phyloP scores from a whole-genome alignment of 495 filamentous ascomycete species.

The Aspergillus bridgeri region DNA sequence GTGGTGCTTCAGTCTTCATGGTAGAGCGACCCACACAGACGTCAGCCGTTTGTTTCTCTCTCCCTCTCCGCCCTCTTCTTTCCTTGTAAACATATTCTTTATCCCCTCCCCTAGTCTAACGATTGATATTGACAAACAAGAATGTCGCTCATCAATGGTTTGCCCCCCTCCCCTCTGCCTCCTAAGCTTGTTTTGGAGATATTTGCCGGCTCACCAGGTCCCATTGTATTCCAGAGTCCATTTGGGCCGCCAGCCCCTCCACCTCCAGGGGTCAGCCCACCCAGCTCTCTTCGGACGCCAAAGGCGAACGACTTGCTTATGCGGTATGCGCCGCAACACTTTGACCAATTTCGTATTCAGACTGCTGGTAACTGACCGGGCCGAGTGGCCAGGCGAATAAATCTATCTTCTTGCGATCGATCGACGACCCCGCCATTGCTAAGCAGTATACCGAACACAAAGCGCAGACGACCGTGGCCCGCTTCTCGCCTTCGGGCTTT shows the following conservation, averaged over 20 bases:
- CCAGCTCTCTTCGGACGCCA: conserved; percentile 81
- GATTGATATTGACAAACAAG: neutral
- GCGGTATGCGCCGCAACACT: conserved; percentile 58
- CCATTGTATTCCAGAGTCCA: conserved; percentile 50
- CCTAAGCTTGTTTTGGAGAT: no score
- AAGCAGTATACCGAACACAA: conserved; percentile 93
- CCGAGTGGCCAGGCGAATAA: conserved; percentile 73
- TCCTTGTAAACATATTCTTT: no score
- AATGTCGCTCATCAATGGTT: conserved; percentile 50
- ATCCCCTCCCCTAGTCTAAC: neutral
- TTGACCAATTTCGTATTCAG: neutral
- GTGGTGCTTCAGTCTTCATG: no score
- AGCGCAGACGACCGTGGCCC: conserved; percentile 80
- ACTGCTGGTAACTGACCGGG: conserved; percentile 9
- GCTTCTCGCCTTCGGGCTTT: conserved; percentile 91
- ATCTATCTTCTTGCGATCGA: conserved; percentile 89
- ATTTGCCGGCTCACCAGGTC: no score
- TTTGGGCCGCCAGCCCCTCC: conserved; percentile 73
- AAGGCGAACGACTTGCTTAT: conserved; percentile 91
- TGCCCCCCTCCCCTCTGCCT: neutral
- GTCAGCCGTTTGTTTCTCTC: neutral
- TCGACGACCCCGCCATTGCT: conserved; percentile 78
- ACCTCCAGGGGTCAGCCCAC: conserved; percentile 87
- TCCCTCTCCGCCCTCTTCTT: neutral
- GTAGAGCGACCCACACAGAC: neutral